Percentiles rank a stretch among this genome's conserved stretches.
phyloP scores from a whole-genome alignment of 164 flowering plant genomes.

The Chimonanthus salicifolius region DNA sequence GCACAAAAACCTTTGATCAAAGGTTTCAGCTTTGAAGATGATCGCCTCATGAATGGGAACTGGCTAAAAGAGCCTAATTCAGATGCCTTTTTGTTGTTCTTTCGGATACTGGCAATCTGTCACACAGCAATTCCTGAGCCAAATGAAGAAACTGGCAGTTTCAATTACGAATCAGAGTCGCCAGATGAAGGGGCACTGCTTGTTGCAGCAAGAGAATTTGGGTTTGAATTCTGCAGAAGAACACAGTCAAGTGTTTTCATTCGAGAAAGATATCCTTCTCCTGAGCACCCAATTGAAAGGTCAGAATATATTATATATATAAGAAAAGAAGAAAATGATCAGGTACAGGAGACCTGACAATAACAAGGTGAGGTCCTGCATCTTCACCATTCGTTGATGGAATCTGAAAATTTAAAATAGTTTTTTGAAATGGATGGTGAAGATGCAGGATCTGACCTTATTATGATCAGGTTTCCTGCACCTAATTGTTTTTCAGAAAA shows the following conservation, averaged over 20 bases:
- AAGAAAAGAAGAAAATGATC: no score
- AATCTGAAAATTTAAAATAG: no score
- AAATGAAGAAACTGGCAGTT: constrained; percentile 67
- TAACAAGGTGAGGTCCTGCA: no score
- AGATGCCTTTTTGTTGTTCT: constrained; percentile 51
- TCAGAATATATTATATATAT: constrained; percentile 15
- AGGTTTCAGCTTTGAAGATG: constrained; percentile 71
- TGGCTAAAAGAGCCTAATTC: constrained; percentile 64
- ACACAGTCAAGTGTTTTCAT: constrained; percentile 74
- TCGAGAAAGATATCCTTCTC: constrained; percentile 59
- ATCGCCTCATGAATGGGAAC: constrained; percentile 58
- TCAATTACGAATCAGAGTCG: constrained; percentile 90
- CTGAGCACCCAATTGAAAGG: constrained; percentile 66
- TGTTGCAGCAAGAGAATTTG: constrained; percentile 97
- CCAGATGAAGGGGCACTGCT: constrained; percentile 99
- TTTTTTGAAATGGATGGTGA: no score
- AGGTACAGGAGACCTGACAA: no score
- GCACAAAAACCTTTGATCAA: constrained; percentile 36
- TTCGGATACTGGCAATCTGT: constrained; percentile 60
- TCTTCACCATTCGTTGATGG: no score
- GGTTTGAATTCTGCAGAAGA: constrained; percentile 86
- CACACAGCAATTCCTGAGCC: constrained; percentile 90
- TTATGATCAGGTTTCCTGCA: no score
- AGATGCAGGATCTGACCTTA: no score
- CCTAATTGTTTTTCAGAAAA: no score